These are phyloP conservation scores for Argentina anserina DNA, from an alignment of 306 rosid genomes.

Conservation along the genomic window DNA sequence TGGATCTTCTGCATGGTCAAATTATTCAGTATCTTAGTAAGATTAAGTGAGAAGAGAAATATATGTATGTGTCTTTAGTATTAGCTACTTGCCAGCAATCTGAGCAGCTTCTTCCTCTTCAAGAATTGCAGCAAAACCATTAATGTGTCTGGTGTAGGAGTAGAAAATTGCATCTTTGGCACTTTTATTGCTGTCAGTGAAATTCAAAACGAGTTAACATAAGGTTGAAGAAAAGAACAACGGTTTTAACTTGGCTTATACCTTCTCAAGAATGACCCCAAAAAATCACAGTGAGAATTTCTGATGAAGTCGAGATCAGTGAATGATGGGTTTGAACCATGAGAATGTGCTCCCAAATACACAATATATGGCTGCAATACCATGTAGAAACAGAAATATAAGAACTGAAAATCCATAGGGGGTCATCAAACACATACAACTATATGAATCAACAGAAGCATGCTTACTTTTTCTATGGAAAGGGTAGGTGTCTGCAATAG, in stretches of 20 bases:
- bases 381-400: background rate
- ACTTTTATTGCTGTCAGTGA: conserved; percentile 33
- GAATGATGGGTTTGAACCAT: conserved; percentile 39
- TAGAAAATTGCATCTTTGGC: conserved; percentile 46
- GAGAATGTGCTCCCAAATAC: conserved; percentile 56
- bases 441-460: background rate
- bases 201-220: background rate
- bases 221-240: background rate
- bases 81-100: conserved; percentile 36
- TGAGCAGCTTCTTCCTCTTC: conserved; percentile 38
- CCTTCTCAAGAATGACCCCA: conserved; percentile 50
- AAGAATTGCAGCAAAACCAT: conserved; percentile 56
- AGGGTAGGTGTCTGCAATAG: conserved; percentile 23
- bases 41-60: background rate
- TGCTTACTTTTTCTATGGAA: conserved; percentile 35
- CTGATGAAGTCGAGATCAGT: conserved; percentile 29
- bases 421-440: background rate
- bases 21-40: background rate
- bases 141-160: conserved; percentile 46
- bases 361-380: conserved; percentile 51
- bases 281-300: conserved; percentile 33
- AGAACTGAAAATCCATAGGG: background rate
- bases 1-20: conserved; percentile 40
- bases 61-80: background rate
- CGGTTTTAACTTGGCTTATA: conserved; percentile 3